These are phyloP conservation scores for Herpetomonas samuelpessoai DNA, from an alignment of 208 protist genomes.

Conservation along the genomic window DNA sequence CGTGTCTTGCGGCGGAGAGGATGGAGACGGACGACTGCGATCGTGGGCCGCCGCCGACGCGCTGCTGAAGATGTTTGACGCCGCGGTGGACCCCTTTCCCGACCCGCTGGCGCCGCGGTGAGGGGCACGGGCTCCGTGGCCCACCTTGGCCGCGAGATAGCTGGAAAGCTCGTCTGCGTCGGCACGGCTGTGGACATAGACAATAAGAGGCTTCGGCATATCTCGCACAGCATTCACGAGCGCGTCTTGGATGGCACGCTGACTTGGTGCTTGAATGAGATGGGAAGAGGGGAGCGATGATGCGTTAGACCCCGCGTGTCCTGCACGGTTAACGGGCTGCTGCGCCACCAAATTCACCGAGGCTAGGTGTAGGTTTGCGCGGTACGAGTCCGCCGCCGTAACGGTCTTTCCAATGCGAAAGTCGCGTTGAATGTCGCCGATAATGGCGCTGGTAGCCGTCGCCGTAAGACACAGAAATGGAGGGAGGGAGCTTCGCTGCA, in stretches of 20 bases:
- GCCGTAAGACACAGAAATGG: slow-evolving; percentile 86
- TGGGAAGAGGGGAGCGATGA: background rate
- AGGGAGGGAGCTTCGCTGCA: too few species aligned
- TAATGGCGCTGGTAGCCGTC: slow-evolving; percentile 73
- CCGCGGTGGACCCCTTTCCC: background rate
- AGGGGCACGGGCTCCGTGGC: slow-evolving; percentile 4
- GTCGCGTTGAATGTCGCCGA: slow-evolving; percentile 61
- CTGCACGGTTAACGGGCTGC: slow-evolving; percentile 12
- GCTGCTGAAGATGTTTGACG: background rate
- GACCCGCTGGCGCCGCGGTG: background rate
- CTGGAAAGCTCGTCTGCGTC: slow-evolving; percentile 75
- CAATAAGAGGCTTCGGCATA: slow-evolving; percentile 82
- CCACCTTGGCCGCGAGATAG: slow-evolving; percentile 42
- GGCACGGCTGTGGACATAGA: slow-evolving; percentile 81
- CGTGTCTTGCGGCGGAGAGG: background rate
- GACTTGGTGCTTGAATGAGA: slow-evolving; percentile 19
- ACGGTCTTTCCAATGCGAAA: slow-evolving; percentile 71
- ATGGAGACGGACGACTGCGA: too few species aligned
- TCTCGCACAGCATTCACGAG: slow-evolving; percentile 55
- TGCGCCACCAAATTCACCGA: slow-evolving; percentile 32
- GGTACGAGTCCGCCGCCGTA: slow-evolving; percentile 31
- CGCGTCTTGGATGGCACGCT: slow-evolving; percentile 48
- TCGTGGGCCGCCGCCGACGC: slow-evolving; percentile 6
- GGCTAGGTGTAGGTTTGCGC: slow-evolving; percentile 64
- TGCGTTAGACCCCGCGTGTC: background rate